These are phyloP conservation scores for Xylaria sp. DNA, from an alignment of 495 filamentous ascomycete species.

Conservation along the genomic window DNA sequence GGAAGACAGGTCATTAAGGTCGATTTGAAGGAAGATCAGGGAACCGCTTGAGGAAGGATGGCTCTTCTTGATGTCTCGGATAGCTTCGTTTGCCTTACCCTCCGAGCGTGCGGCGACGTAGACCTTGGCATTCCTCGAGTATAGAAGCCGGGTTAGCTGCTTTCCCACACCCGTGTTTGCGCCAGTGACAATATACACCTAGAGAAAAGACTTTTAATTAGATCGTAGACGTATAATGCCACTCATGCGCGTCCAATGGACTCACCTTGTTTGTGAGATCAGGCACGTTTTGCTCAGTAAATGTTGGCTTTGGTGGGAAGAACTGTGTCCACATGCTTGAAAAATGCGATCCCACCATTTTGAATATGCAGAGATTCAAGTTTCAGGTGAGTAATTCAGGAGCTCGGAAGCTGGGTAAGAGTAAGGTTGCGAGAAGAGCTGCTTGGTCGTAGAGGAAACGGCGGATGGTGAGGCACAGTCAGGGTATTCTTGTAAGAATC, in stretches of 20 bases:
- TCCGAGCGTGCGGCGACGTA: constrained; percentile 44
- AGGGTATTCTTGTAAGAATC: neutral
- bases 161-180: constrained; percentile 51
- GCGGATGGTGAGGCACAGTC: neutral
- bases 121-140: constrained; percentile 46
- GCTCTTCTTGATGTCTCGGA: constrained; percentile 27
- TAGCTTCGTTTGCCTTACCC: constrained; percentile 32
- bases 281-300: constrained; percentile 42
- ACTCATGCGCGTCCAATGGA: neutral
- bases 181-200: constrained; percentile 47
- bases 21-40: constrained; percentile 32
- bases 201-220: neutral
- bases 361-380: neutral
- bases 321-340: constrained; percentile 29
- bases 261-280: constrained; percentile 38
- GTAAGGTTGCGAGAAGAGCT: neutral
- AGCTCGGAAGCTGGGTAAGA: neutral
- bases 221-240: neutral
- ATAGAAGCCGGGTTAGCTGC: constrained; percentile 47
- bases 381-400: neutral
- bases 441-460: neutral
- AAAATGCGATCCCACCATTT: neutral
- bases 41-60: constrained; percentile 9
- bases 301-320: constrained; percentile 38
- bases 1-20: constrained; percentile 35